These are phyloP conservation scores for Hypsizygus marmoreus DNA, from an alignment of 768 basidiomycete species.

Conservation along the genomic window DNA sequence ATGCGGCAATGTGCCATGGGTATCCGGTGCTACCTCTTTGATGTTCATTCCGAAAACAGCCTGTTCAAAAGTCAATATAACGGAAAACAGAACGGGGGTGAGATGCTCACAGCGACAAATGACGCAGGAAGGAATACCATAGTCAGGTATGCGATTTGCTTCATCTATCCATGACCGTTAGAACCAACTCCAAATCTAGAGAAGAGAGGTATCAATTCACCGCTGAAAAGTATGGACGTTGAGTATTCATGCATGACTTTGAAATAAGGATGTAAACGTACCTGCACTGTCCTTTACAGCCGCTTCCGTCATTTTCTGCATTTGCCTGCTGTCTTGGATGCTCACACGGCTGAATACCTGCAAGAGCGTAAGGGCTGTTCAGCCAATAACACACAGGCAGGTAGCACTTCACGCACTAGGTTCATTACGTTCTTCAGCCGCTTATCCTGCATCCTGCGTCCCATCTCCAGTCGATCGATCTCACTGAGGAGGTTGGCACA, in stretches of 20 bases:
- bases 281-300: slow-evolving; percentile 51
- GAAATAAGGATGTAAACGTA: slow-evolving; percentile 19
- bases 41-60: slow-evolving; percentile 65
- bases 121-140: slow-evolving; percentile 65
- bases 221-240: slow-evolving; percentile 15
- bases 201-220: slow-evolving; percentile 17
- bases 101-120: slow-evolving; percentile 45
- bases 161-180: slow-evolving; percentile 48
- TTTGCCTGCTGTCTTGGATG: slow-evolving; percentile 53
- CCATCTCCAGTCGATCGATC: slow-evolving; percentile 44
- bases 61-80: slow-evolving; percentile 27
- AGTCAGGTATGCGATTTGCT: slow-evolving; percentile 60
- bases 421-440: slow-evolving; percentile 55
- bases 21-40: slow-evolving; percentile 37
- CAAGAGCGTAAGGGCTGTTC: too few relatives aligned
- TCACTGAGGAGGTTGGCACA: slow-evolving; percentile 51
- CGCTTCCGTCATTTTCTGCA: slow-evolving; percentile 54
- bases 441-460: slow-evolving; percentile 46
- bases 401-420: slow-evolving; percentile 33
- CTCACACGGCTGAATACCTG: slow-evolving; percentile 65
- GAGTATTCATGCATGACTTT: not conserved
- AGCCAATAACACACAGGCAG: not conserved
- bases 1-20: slow-evolving; percentile 38
- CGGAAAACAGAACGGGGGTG: not conserved
- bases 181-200: too few relatives aligned